phyloP scores from a whole-genome alignment of 2,329 filamentous ascomycete species.

The Davidsoniella eucalypti region DNA sequence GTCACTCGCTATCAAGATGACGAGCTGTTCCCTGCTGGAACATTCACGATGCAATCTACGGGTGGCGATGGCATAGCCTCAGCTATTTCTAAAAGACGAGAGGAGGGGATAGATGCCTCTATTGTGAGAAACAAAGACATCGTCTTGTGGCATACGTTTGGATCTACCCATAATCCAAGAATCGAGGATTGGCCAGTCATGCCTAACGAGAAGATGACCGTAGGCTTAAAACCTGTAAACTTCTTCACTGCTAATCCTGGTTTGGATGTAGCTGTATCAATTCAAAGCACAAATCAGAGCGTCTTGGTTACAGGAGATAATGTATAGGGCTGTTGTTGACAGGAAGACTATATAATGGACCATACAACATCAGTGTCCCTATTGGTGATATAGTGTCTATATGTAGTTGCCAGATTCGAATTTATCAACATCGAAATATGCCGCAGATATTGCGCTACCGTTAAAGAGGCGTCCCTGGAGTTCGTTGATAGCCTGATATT shows the following conservation, averaged over 20 bases:
- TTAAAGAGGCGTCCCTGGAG: constrained; percentile 79
- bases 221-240: constrained; percentile 35
- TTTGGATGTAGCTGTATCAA: constrained; percentile 30
- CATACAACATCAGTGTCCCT: not conserved
- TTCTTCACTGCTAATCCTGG: constrained; percentile 36
- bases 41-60: constrained; percentile 31
- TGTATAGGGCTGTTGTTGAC: not conserved
- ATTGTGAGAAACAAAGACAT: constrained; percentile 32
- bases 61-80: constrained; percentile 25
- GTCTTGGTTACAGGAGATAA: constrained; percentile 14
- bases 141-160: constrained; percentile 40
- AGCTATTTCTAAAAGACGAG: constrained; percentile 22
- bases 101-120: constrained; percentile 23
- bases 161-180: constrained; percentile 48
- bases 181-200: constrained; percentile 55
- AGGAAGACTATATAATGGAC: not conserved
- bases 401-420: constrained; percentile 55
- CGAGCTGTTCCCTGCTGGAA: constrained; percentile 27
- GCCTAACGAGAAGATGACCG: constrained; percentile 41
- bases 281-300: constrained; percentile 21
- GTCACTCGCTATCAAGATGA: constrained; percentile 27
- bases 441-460: constrained; percentile 66
- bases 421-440: constrained; percentile 65
- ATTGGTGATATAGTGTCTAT: constrained; percentile 13
- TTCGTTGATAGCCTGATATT: constrained; percentile 65